These are phyloP conservation scores for Saposhnikovia divaricata DNA, from an alignment of 129 eudicot species.

Conservation along the genomic window DNA sequence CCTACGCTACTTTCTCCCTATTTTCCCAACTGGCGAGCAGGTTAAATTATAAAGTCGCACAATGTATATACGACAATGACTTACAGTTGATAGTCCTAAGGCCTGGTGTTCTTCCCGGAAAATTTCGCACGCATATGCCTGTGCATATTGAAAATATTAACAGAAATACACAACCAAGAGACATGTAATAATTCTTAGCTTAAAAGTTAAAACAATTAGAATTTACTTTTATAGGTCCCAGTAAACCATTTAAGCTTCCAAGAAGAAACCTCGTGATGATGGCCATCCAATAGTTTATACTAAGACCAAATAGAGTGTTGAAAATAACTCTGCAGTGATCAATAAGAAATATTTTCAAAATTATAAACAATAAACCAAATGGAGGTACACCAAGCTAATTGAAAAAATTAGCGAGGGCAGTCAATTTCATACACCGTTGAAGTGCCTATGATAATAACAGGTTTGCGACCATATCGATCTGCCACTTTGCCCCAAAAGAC, in stretches of 20 bases:
- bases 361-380: neutral
- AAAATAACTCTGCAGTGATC: slow-evolving; percentile 58
- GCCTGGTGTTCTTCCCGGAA: slow-evolving; percentile 61
- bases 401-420: neutral
- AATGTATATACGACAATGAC: slow-evolving; percentile 11
- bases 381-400: neutral
- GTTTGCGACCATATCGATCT: slow-evolving; percentile 89
- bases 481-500: slow-evolving; percentile 77
- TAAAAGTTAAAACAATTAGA: neutral
- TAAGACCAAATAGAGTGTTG: slow-evolving; percentile 85
- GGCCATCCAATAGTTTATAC: slow-evolving; percentile 84
- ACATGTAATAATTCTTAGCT: neutral
- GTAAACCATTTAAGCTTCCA: slow-evolving; percentile 67
- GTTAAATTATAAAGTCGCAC: neutral
- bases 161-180: neutral
- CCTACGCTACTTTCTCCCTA: neutral
- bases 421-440: slow-evolving; percentile 43
- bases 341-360: slow-evolving; percentile 3
- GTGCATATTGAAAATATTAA: slow-evolving; percentile 8
- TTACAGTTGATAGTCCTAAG: slow-evolving; percentile 66
- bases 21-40: neutral
- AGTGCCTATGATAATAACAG: slow-evolving; percentile 74
- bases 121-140: slow-evolving; percentile 86
- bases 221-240: slow-evolving; percentile 78
- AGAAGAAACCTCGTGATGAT: slow-evolving; percentile 71